A percentile compares a stretch with the other conserved stretches of the same genome.
Conservation (phyloP, 192 early-diverging fungal genomes). For the Mortierella claussenii region DNA sequence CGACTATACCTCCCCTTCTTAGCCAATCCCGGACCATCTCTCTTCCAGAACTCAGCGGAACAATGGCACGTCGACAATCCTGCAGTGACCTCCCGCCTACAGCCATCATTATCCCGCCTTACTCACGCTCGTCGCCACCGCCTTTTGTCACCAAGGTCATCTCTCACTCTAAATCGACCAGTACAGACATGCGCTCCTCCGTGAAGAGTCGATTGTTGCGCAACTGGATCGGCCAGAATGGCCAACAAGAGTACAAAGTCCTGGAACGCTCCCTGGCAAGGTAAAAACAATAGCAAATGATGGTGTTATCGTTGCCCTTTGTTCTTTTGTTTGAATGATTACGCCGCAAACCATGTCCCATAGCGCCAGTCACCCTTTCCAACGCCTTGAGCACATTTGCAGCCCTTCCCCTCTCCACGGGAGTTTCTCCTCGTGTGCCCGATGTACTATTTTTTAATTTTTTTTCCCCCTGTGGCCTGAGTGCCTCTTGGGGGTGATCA, state of each 20-base stretch:
- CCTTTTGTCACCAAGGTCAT: slow-evolving; percentile 35
- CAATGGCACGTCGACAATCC: slow-evolving; percentile 47
- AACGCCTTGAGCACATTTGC: too few species aligned
- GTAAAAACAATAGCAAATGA: slow-evolving; percentile 15
- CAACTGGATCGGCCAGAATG: slow-evolving; percentile 50
- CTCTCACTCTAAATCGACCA: slow-evolving; percentile 39
- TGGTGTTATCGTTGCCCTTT: too few species aligned
- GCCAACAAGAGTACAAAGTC: slow-evolving; percentile 48
- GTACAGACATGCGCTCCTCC: slow-evolving; percentile 49
- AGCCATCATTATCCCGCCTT: slow-evolving; percentile 49
- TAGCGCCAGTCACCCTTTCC: too few species aligned
- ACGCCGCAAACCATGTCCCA: too few species aligned
- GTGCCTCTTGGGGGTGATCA: too few species aligned
- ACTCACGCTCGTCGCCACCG: slow-evolving; percentile 36
- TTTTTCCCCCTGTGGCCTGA: too few species aligned
- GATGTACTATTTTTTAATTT: too few species aligned
- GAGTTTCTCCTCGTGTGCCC: too few species aligned
- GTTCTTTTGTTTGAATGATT: too few species aligned
- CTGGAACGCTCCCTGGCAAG: slow-evolving; percentile 44
- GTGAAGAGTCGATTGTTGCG: slow-evolving; percentile 51
- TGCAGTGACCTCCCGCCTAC: slow-evolving; percentile 49
- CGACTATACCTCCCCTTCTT: slow-evolving; percentile 15
- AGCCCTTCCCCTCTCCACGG: too few species aligned
- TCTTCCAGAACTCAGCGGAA: slow-evolving; percentile 10
- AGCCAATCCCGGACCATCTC: slow-evolving; percentile 12